These are phyloP conservation scores for Daldinia loculata DNA, from an alignment of 495 filamentous ascomycete genomes.

Conservation along the genomic window DNA sequence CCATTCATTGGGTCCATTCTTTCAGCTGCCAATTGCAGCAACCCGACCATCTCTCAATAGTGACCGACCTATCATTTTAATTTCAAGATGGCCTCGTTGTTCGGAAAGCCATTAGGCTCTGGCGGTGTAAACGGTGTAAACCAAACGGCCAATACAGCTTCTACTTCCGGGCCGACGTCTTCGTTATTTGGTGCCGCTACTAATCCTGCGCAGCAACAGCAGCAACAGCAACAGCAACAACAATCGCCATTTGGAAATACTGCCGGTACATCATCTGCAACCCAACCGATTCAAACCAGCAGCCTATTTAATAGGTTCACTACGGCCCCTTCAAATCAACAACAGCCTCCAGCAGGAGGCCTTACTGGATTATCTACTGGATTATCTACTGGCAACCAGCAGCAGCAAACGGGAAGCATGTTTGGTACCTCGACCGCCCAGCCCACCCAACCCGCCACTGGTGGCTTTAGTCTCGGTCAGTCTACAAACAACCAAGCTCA, in stretches of 20 bases:
- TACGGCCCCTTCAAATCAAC: slow-evolving; percentile 6
- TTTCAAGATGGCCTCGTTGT: slow-evolving; percentile 40
- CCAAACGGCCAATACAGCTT: slow-evolving; percentile 16
- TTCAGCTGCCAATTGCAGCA: slow-evolving; percentile 30
- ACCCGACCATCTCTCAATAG: neutral
- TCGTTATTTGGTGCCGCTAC: slow-evolving; percentile 13
- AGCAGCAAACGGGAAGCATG: slow-evolving; percentile 34
- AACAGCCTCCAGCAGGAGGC: slow-evolving; percentile 20
- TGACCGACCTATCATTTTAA: neutral
- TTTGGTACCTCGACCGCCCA: slow-evolving; percentile 26
- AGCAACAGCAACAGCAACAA: slow-evolving; percentile 9
- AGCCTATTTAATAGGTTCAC: neutral
- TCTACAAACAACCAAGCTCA: slow-evolving; percentile 25
- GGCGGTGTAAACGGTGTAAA: neutral
- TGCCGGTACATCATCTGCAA: slow-evolving; percentile 1
- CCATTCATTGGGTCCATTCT: slow-evolving; percentile 15
- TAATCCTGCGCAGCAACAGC: slow-evolving; percentile 15
- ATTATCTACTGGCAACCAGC: slow-evolving; percentile 18
- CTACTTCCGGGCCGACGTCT: slow-evolving; percentile 6
- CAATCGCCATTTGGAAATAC: slow-evolving; percentile 7
- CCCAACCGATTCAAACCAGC: slow-evolving; percentile 15
- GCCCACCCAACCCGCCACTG: slow-evolving; percentile 15
- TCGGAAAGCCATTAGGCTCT: slow-evolving; percentile 34
- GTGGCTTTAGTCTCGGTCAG: slow-evolving; percentile 20
- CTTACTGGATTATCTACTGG: slow-evolving; percentile 16